phyloP scores from a whole-genome alignment of 78 protist species.

The Capsaspora owczarzaki region DNA sequence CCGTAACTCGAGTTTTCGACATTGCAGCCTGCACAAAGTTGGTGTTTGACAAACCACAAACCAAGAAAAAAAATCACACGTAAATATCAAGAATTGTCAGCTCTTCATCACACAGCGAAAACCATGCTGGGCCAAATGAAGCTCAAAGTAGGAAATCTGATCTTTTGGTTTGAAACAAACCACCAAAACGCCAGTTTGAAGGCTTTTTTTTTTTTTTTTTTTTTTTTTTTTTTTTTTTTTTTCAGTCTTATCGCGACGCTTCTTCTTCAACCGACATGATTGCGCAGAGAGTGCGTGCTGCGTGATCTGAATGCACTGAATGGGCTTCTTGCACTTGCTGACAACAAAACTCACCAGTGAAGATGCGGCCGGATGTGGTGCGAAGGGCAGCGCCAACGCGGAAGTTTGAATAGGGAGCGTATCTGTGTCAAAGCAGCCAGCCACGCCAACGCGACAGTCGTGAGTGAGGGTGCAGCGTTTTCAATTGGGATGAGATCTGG shows the following conservation, averaged over 20 bases:
- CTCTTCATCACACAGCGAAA: neutral
- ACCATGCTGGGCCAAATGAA: neutral
- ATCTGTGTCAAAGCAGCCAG: too few relatives aligned
- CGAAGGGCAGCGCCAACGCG: constrained; percentile 72
- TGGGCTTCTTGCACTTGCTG: too few relatives aligned
- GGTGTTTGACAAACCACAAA: neutral
- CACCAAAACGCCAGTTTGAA: neutral
- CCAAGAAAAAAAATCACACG: neutral
- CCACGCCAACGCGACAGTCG: too few relatives aligned
- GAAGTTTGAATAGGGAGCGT: constrained; percentile 65
- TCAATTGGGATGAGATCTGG: too few relatives aligned
- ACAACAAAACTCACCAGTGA: constrained; percentile 30
- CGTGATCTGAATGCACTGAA: too few relatives aligned
- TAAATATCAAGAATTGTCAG: neutral
- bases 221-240: neutral
- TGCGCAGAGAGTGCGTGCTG: too few relatives aligned
- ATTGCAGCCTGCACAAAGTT: constrained; percentile 55
- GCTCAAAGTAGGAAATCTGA: too few relatives aligned
- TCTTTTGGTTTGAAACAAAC: neutral
- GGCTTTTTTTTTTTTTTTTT: neutral
- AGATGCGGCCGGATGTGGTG: constrained; percentile 21
- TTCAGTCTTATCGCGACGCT: too few relatives aligned
- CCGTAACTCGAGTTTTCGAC: constrained; percentile 84
- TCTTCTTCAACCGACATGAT: too few relatives aligned
- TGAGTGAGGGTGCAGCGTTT: too few relatives aligned